Conservation (phyloP, 1,139 yeast genomes). For the Meyerozyma carpophila region DNA sequence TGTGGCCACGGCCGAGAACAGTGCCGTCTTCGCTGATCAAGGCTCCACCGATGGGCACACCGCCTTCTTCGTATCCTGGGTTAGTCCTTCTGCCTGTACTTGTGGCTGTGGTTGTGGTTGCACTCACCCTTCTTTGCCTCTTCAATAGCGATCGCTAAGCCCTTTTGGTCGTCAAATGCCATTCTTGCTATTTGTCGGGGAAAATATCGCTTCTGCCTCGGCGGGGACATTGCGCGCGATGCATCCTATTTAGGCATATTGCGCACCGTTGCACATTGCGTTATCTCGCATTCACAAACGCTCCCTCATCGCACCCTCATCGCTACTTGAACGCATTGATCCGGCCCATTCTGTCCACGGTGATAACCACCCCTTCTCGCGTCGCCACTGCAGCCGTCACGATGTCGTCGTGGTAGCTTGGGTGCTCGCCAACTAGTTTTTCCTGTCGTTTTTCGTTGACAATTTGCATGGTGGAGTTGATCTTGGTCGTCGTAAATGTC, state of each 20-base stretch:
- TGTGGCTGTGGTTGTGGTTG: not conserved
- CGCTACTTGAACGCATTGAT: not conserved
- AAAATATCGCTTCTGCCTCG: too few relatives aligned
- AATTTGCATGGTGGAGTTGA: not conserved
- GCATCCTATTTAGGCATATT: too few relatives aligned
- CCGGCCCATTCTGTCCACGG: not conserved
- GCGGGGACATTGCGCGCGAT: too few relatives aligned
- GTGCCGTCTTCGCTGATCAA: slow-evolving; percentile 70
- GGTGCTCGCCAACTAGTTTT: not conserved
- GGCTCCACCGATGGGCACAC: slow-evolving; percentile 85
- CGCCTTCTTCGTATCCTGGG: slow-evolving; percentile 70
- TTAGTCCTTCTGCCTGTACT: not conserved
- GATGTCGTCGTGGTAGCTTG: not conserved
- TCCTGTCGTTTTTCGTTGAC: not conserved
- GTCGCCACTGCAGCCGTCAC: not conserved
- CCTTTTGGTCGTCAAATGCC: slow-evolving; percentile 58
- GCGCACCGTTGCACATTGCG: too few relatives aligned
- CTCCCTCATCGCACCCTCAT: not conserved
- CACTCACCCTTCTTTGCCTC: slow-evolving; percentile 60
- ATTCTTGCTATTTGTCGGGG: slow-evolving; percentile 13
- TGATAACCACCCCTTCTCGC: not conserved
- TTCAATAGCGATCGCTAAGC: slow-evolving; percentile 65
- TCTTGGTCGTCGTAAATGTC: not conserved
- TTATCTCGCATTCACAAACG: too few relatives aligned
- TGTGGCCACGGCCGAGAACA: slow-evolving; percentile 82